phyloP scores from a whole-genome alignment of 2,329 filamentous ascomycete species.

The Aspergillus eucalypticola region DNA sequence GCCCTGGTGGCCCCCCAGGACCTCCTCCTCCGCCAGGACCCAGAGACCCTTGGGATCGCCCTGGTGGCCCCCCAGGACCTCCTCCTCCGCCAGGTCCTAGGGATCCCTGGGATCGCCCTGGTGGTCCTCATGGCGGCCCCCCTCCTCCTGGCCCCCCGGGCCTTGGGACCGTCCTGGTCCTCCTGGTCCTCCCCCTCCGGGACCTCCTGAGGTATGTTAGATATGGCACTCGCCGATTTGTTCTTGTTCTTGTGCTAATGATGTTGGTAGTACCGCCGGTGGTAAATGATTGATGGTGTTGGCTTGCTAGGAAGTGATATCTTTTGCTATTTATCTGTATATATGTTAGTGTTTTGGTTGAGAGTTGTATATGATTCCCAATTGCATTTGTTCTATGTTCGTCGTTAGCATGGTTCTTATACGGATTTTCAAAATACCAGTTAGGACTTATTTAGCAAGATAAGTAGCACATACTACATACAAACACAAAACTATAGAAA shows the following conservation, averaged over 20 bases:
- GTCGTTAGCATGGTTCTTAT: no score
- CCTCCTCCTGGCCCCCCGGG: not conserved
- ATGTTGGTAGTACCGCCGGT: not conserved
- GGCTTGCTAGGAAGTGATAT: not conserved
- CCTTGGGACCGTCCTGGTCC: not conserved
- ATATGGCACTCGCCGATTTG: not conserved
- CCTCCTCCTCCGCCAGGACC: not conserved
- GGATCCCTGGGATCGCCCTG: not conserved
- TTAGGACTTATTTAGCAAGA: fast-evolving
- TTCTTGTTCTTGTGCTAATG: not conserved
- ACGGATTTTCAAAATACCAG: no score
- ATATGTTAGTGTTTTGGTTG: not conserved
- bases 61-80: not conserved
- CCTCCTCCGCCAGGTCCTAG: not conserved
- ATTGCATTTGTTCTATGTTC: not conserved
- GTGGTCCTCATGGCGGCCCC: not conserved
- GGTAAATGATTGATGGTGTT: not conserved
- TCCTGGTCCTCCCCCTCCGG: not conserved
- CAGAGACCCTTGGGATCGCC: not conserved
- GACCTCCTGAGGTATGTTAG: not conserved
- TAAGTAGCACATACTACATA: no score
- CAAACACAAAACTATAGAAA: not conserved
- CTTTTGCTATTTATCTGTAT: not conserved
- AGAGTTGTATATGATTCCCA: not conserved
- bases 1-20: not conserved